Percentiles rank a stretch among this genome's conserved stretches.
These are phyloP conservation scores for Quillaja saponaria DNA, from an alignment of 306 rosid genomes.

Conservation along the genomic window DNA sequence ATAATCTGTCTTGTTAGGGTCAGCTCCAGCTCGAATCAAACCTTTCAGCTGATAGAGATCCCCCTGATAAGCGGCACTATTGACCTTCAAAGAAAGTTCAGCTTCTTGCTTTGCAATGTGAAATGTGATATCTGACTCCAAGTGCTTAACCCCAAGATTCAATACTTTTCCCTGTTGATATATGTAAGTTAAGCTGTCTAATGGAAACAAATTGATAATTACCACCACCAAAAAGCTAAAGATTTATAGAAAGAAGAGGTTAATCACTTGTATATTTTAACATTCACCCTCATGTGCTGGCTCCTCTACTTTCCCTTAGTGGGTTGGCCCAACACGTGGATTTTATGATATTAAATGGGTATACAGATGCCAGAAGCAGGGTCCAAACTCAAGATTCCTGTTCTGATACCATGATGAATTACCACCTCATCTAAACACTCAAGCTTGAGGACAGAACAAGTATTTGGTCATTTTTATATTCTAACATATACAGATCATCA, in stretches of 20 bases:
- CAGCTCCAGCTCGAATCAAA: constrained; percentile 89
- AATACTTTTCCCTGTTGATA: constrained; percentile 64
- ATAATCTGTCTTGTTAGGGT: constrained; percentile 84
- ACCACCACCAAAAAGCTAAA: background rate
- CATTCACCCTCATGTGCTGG: too few relatives aligned
- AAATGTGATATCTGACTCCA: constrained; percentile 85
- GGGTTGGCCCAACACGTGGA: too few relatives aligned
- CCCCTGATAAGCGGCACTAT: constrained; percentile 75
- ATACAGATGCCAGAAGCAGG: too few relatives aligned
- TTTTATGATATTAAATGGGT: too few relatives aligned
- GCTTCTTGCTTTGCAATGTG: constrained; percentile 94
- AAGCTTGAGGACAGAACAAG: too few relatives aligned
- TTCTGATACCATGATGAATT: too few relatives aligned
- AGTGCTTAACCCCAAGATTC: constrained; percentile 58
- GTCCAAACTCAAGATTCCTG: background rate
- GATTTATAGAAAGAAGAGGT: background rate
- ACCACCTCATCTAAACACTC: too few relatives aligned
- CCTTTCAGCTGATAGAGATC: constrained; percentile 78
- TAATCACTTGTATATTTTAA: too few relatives aligned
- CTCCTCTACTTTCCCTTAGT: too few relatives aligned
- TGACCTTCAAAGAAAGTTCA: constrained; percentile 90
- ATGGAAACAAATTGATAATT: background rate
- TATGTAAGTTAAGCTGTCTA: constrained; percentile 14
- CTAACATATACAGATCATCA: too few relatives aligned
- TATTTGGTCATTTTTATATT: too few relatives aligned